A percentile compares a stretch with the other conserved stretches of the same genome.
Conservation (phyloP, 768 basidiomycete species). For the Tulasnella sp. region DNA sequence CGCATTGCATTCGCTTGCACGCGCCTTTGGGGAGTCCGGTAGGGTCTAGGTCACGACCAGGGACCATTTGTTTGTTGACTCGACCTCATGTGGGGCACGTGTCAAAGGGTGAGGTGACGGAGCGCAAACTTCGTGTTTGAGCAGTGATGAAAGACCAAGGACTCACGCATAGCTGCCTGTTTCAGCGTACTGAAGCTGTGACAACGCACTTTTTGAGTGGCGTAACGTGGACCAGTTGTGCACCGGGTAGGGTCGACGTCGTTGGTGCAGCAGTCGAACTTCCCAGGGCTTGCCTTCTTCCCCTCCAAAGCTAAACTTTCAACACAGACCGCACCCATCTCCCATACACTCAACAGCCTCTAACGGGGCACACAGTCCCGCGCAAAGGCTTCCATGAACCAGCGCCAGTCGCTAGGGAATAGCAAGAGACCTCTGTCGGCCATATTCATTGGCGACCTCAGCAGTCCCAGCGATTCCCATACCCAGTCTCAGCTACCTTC, state of each 20-base stretch:
- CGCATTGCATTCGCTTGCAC: too few relatives aligned
- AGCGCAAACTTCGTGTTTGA: background rate
- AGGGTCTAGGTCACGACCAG: background rate
- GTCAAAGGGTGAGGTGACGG: background rate
- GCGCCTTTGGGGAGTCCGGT: too few relatives aligned
- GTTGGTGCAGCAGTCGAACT: background rate
- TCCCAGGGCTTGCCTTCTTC: background rate
- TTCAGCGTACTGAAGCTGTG: background rate
- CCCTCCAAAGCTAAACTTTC: background rate
- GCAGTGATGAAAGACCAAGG: background rate
- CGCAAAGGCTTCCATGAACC: background rate
- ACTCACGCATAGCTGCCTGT: background rate
- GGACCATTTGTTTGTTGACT: background rate
- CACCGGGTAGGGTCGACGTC: background rate
- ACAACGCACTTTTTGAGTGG: background rate
- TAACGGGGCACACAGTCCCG: background rate
- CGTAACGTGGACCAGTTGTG: background rate
- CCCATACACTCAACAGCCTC: background rate
- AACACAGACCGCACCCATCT: background rate
- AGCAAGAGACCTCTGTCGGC: slow-evolving; percentile 13
- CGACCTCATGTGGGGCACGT: background rate
- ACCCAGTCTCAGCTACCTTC: slow-evolving; percentile 48
- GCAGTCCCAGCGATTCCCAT: background rate
- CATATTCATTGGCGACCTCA: slow-evolving; percentile 14
- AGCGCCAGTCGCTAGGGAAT: background rate